Evolutionary conservation across 768 basidiomycete species (phyloP).

Genomic region (Dictyophora rubrovolvata): DNA sequence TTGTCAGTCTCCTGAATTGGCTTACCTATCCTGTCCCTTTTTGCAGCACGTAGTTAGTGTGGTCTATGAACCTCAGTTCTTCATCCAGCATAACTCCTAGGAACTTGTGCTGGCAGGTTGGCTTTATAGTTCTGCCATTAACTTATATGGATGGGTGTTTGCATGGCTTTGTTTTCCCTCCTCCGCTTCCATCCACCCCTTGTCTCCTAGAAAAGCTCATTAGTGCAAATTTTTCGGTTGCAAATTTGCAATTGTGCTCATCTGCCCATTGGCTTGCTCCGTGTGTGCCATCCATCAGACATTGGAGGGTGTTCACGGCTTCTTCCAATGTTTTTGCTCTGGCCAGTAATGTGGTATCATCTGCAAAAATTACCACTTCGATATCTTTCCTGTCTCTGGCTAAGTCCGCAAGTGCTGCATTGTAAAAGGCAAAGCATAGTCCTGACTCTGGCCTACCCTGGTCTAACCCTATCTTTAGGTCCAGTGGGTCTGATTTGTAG

Average conservation of each 20-base stretch:
- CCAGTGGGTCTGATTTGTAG: not conserved
- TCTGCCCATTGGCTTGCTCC: not conserved
- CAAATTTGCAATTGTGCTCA: not conserved
- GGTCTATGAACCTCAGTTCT: not conserved
- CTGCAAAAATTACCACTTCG: not conserved
- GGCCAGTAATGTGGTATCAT: conserved; percentile 1
- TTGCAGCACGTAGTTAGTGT: not conserved
- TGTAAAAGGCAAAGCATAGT: conserved; percentile 13
- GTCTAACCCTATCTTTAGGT: conserved; percentile 1
- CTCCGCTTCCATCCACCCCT: not conserved
- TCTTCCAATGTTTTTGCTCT: not conserved
- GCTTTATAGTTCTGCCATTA: not conserved
- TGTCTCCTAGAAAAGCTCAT: not conserved
- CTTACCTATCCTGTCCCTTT: conserved; percentile 1
- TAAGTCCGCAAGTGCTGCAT: not conserved
- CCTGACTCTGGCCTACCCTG: conserved; percentile 11
- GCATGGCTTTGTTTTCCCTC: not conserved
- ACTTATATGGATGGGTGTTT: no score
- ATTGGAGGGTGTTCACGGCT: not conserved
- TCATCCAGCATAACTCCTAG: conserved; percentile 7
- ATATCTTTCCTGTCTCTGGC: not conserved
- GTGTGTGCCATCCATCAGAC: not conserved
- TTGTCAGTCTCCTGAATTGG: not conserved
- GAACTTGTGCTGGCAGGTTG: not conserved
- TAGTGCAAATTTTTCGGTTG: not conserved